Percentiles rank a stretch among this genome's conserved stretches.
phyloP scores from a whole-genome alignment of 306 rosid species.

The Sicyos baderoa region DNA sequence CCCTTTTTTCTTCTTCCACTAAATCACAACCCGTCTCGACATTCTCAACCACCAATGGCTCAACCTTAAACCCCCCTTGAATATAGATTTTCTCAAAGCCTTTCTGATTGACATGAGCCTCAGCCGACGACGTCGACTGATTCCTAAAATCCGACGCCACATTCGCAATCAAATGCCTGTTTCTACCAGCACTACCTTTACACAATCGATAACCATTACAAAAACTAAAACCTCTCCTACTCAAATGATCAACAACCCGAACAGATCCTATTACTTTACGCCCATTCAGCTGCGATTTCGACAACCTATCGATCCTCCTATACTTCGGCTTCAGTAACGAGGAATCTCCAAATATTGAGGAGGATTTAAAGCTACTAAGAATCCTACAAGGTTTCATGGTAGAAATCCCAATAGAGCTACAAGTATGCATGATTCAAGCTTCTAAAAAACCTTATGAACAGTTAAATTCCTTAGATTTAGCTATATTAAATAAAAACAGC shows the following conservation, averaged over 20 bases:
- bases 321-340: constrained; percentile 29
- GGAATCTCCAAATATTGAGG: constrained; percentile 39
- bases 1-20: constrained; percentile 35
- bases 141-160: constrained; percentile 64
- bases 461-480: constrained; percentile 1
- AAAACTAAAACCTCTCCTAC: constrained; percentile 47
- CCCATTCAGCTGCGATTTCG: constrained; percentile 23
- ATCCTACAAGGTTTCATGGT: constrained; percentile 70
- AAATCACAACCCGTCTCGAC: constrained; percentile 33
- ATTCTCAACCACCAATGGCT: constrained; percentile 48
- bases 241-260: constrained; percentile 29
- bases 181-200: constrained; percentile 30
- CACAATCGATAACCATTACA: constrained; percentile 25
- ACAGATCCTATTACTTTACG: constrained; percentile 32
- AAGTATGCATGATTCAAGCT: constrained; percentile 35
- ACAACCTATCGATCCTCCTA: constrained; percentile 25
- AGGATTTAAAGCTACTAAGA: constrained; percentile 33
- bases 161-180: constrained; percentile 33
- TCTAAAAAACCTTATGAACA: not conserved
- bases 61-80: constrained; percentile 54
- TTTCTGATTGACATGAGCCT: constrained; percentile 48
- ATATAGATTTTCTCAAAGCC: constrained; percentile 59
- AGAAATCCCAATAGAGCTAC: constrained; percentile 57
- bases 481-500: not conserved
- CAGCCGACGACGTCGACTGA: constrained; percentile 68